Base-by-base conservation (phyloP, 2,329 filamentous ascomycete species). In the Xylaria sp. region DNA sequence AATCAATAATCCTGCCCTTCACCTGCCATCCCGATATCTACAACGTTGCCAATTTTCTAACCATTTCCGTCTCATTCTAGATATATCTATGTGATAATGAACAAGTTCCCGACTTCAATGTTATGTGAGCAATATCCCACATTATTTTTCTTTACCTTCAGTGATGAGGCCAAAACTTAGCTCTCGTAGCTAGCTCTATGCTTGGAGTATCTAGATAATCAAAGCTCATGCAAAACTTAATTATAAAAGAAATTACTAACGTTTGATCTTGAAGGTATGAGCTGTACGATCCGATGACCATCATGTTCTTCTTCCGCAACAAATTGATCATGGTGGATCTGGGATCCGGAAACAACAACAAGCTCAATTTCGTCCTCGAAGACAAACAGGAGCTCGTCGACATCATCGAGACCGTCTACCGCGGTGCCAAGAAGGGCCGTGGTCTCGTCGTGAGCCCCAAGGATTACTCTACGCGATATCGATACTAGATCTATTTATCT, bases 241-340 rank as follows among this genome's bases (percentile, higher is more conserved):
- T n/a, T 25, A 13, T 5, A 10, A 36, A 10, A 17, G 1, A 33
- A 56, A 20, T 13, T 42, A 15, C 64, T 69, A 33, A 69, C 64
- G 4, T 39, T 17, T 25, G 0, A 20, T 17, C 2, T 42, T 1
- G 1, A 58, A 69, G 67, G 67, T 97, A 97, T 84, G 89, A 94
- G 77, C 85, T 94, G 5, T 94, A 96, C 83, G 92, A 99, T 77
- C 90, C 94, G 0, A 93, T 94, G 82, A 97, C 96, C 2, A 90
- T 98, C 80, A 97, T 97, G 92, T 97, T 93, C 84, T 97, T 97
- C 86, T 97, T 94, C 84, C 89, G 95, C 69, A 99, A 99, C 79
- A 99, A 99, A 80, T 94, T 97, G 81, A 98, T 98, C 89, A 97
- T 96, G 92, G 93, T 92, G 79, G 95, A 98, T 87, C 94, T 97